A percentile compares a stretch with the other conserved stretches of the same genome.
phyloP scores from a whole-genome alignment of 1,284 basidiomycete genomes.

The Cystobasidium sp. region DNA sequence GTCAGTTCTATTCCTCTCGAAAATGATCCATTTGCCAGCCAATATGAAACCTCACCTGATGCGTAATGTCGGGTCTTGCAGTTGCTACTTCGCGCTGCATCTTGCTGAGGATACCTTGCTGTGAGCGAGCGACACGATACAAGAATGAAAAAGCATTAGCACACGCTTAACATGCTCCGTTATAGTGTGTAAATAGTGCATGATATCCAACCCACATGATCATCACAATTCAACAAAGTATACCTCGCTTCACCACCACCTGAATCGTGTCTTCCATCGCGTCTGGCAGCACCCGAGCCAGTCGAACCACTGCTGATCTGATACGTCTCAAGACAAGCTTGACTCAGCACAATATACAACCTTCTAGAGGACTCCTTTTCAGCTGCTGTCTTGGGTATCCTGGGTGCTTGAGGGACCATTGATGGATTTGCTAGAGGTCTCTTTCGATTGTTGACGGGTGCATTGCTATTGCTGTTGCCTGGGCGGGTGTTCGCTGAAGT shows the following conservation, averaged over 20 bases:
- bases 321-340: slow-evolving; percentile 72
- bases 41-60: slow-evolving; percentile 71
- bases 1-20: no score
- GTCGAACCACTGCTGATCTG: slow-evolving; percentile 23
- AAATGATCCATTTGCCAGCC: not conserved
- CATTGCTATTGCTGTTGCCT: slow-evolving; percentile 47
- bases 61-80: slow-evolving; percentile 96
- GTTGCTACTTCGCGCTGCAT: slow-evolving; percentile 97
- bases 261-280: slow-evolving; percentile 60
- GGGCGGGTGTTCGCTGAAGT: not conserved
- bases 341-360: slow-evolving; percentile 87
- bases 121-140: slow-evolving; percentile 55
- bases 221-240: slow-evolving; percentile 96
- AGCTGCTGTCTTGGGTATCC: slow-evolving; percentile 67
- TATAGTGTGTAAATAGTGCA: not conserved
- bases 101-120: slow-evolving; percentile 97
- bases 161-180: no score
- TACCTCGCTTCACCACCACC: slow-evolving; percentile 80
- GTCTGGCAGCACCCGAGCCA: slow-evolving; percentile 57
- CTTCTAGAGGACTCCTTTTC: slow-evolving; percentile 69
- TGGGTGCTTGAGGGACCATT: slow-evolving; percentile 78
- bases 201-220: slow-evolving; percentile 56
- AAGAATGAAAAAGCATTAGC: not conserved
- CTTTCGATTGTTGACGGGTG: slow-evolving; percentile 56
- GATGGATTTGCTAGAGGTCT: slow-evolving; percentile 65